Percentiles rank a stretch among this genome's conserved stretches.
phyloP scores from a whole-genome alignment of 495 filamentous ascomycete genomes.

The Podospora australis region DNA sequence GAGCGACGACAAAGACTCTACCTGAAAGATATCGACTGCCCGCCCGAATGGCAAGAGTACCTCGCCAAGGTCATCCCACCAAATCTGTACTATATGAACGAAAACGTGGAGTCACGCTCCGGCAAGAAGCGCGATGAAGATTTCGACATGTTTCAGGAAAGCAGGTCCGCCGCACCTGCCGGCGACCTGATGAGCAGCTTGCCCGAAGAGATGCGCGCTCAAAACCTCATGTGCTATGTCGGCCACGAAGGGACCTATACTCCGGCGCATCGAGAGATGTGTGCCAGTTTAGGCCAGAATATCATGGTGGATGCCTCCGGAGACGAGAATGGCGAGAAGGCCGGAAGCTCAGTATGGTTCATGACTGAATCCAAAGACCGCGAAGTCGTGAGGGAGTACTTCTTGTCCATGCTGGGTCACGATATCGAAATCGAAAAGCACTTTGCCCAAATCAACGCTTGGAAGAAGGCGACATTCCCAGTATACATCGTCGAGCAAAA shows the following conservation, averaged over 20 bases:
- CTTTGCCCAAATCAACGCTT: slow-evolving; percentile 89
- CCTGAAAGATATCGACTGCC: slow-evolving; percentile 93
- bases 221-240: slow-evolving; percentile 97
- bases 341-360: slow-evolving; percentile 92
- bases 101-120: slow-evolving; percentile 47
- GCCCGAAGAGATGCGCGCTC: slow-evolving; percentile 75
- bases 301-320: slow-evolving; percentile 92
- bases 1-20: slow-evolving; percentile 76
- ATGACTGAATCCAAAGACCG: slow-evolving; percentile 94
- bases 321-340: slow-evolving; percentile 60
- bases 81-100: slow-evolving; percentile 78
- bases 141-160: slow-evolving; percentile 43
- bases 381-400: slow-evolving; percentile 81
- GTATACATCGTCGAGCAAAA: slow-evolving; percentile 90
- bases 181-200: slow-evolving; percentile 93
- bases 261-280: slow-evolving; percentile 95
- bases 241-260: slow-evolving; percentile 98
- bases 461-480: slow-evolving; percentile 85
- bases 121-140: slow-evolving; percentile 41
- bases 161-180: slow-evolving; percentile 39
- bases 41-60: slow-evolving; percentile 71
- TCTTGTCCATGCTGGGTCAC: slow-evolving; percentile 82
- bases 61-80: slow-evolving; percentile 71
- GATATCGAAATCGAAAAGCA: slow-evolving; percentile 95
- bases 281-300: slow-evolving; percentile 89